Evolutionary conservation across 2,329 filamentous ascomycete species (phyloP), one percentile per base, ranked within the genome.

Genomic region (Penicillium digitatum): DNA sequence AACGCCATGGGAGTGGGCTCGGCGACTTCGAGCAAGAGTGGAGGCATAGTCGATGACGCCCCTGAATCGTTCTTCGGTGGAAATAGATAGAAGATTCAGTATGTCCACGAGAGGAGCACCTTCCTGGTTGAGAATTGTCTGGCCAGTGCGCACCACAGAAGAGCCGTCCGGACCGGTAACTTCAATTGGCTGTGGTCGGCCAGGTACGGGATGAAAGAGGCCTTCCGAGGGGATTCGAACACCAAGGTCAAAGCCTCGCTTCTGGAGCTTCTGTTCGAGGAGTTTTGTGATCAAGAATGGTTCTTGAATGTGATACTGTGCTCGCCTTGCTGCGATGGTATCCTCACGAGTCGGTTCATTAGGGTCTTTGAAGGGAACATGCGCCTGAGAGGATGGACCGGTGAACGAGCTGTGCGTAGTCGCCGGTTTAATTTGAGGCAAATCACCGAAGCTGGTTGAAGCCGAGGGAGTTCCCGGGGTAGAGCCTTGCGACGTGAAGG

Each of bases 41-140:
- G 86, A 83, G 11, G 90, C 86, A 64, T 96, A 91, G 66, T 92
- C 88, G 3, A 96, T 69, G 29, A 96, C 74, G 12, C 85, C 83
- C 50, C 89, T 82, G 35, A 96, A 65, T 27, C 90, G 83, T 63
- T 95, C 88, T 68, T 93, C 90, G 10, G 90, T 86, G 18, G 89
- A 89, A 54, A 96, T 81, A 6, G 90, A 94, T 55, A 96, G 71
- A 16, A 96, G 79, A 26, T 89, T 88, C 42, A 96, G 76, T 62
- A 96, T 88, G 58, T 96, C 91, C 14, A 88, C 87, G 32, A 96
- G 78, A 51, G 83, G 85, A 1, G 89, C 84, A 40, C 74, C 75
- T 46, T 77, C 75, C 42, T 91, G 88, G 34, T 87, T 85, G 0
- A 94, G 82, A 35, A 95, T 82, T 51, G 88, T 90, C 20, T 84